Percentiles rank a stretch among this genome's conserved stretches.
Evolutionary conservation across 164 flowering plant species (phyloP).

Genomic region (Buxus sempervirens): DNA sequence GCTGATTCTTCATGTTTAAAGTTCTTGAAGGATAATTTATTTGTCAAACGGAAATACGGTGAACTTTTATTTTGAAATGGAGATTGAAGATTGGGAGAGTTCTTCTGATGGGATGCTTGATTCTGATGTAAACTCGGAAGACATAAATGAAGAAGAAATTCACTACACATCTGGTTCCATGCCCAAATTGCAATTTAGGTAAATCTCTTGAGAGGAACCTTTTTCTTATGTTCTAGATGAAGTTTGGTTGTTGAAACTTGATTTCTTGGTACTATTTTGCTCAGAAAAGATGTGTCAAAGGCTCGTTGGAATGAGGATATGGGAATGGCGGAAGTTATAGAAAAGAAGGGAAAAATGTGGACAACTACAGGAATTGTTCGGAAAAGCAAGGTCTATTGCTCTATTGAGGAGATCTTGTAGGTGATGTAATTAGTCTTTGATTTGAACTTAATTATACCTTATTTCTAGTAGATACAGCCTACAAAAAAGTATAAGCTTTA

Average conservation of each 20-base stretch:
- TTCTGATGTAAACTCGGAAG: conserved; percentile 27
- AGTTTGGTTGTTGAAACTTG: background rate
- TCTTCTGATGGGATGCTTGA: conserved; percentile 26
- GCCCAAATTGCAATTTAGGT: conserved; percentile 49
- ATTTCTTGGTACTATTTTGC: background rate
- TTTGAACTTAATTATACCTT: background rate
- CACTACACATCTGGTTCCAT: conserved; percentile 21
- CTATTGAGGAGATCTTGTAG: conserved; percentile 71
- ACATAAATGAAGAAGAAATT: conserved; percentile 31
- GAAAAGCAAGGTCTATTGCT: conserved; percentile 50
- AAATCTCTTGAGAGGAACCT: background rate
- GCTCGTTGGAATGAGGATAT: conserved; percentile 62
- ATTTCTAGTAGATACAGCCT: too few relatives aligned
- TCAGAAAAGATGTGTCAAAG: conserved; percentile 55
- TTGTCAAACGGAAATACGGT: background rate
- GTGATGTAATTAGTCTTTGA: conserved; percentile 22
- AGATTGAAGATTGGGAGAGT: conserved; percentile 23
- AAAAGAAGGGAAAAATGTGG: conserved; percentile 65
- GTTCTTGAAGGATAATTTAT: background rate
- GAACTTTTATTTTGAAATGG: conserved; percentile 7
- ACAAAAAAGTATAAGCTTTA: too few relatives aligned
- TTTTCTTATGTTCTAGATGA: background rate
- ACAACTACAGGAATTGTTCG: conserved; percentile 69
- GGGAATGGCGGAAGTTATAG: conserved; percentile 72
- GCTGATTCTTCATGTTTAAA: background rate